A percentile compares a stretch with the other conserved stretches of the same genome.
Conservation (phyloP, 345 rosid genomes). For the Eucalyptus regnans region DNA sequence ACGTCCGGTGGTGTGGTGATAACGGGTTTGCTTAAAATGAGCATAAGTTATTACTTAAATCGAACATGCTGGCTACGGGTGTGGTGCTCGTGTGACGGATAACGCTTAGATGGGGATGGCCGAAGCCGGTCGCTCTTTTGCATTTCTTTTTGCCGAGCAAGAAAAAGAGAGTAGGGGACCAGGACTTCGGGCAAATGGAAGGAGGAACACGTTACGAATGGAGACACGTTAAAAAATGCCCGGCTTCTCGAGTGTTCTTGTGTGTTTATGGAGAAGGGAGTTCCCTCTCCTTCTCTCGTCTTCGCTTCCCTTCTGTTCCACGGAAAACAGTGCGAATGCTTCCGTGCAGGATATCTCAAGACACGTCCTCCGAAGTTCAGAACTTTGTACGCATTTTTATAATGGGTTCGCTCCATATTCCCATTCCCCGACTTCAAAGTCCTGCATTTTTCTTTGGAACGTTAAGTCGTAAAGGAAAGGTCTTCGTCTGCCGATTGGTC, state of each 20-base stretch:
- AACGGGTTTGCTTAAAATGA: neutral
- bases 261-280: neutral
- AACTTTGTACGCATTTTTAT: neutral
- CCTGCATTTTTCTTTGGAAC: neutral
- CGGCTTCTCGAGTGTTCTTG: neutral
- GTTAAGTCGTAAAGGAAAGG: neutral
- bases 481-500: neutral
- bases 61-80: neutral
- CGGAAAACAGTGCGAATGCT: neutral
- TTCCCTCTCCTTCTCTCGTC: neutral
- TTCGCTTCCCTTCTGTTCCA: neutral
- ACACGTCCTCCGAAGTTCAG: neutral
- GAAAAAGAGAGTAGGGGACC: neutral
- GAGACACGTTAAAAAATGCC: neutral
- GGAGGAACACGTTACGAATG: neutral
- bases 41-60: neutral
- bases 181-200: neutral
- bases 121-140: neutral
- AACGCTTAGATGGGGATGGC: neutral
- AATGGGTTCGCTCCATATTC: neutral
- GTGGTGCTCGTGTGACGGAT: neutral
- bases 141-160: neutral
- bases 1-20: neutral
- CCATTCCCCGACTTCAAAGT: neutral
- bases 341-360: neutral